Evolutionary conservation across 2,329 filamentous ascomycete species (phyloP).

Genomic region (Colletotrichum tofieldiae): DNA sequence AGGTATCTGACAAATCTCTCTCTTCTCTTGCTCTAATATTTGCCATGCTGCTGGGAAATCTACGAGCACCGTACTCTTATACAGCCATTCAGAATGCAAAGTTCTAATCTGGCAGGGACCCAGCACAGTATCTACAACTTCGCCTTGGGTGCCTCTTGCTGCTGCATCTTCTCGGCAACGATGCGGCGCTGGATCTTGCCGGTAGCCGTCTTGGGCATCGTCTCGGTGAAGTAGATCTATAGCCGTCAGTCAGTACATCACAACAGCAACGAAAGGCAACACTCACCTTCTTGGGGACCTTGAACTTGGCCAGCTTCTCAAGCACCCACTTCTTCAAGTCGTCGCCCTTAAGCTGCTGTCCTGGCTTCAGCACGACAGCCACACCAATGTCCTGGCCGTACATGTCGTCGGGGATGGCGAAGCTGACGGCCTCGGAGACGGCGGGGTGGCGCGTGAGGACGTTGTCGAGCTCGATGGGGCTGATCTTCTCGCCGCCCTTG

Average conservation of each 20-base stretch:
- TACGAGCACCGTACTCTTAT: conserved; percentile 1
- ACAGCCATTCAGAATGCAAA: background rate
- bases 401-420: conserved; percentile 85
- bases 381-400: conserved; percentile 88
- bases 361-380: conserved; percentile 81
- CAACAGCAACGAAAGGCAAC: background rate
- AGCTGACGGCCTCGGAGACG: conserved; percentile 85
- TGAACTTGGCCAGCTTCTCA: conserved; percentile 84
- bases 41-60: background rate
- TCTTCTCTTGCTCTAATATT: conserved; percentile 12
- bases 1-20: conserved; percentile 22
- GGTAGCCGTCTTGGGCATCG: conserved; percentile 94
- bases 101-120: background rate
- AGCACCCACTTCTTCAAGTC: conserved; percentile 79
- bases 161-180: conserved; percentile 88
- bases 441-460: conserved; percentile 81
- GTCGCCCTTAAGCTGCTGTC: conserved; percentile 67
- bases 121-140: conserved; percentile 62
- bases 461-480: conserved; percentile 90
- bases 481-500: conserved; percentile 92
- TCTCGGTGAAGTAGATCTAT: conserved; percentile 83
- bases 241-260: conserved; percentile 31
- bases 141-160: conserved; percentile 71
- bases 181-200: conserved; percentile 90
- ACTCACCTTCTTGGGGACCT: conserved; percentile 84